phyloP scores from a whole-genome alignment of 2,329 filamentous ascomycete species.

The Gaeumannomyces tritici region DNA sequence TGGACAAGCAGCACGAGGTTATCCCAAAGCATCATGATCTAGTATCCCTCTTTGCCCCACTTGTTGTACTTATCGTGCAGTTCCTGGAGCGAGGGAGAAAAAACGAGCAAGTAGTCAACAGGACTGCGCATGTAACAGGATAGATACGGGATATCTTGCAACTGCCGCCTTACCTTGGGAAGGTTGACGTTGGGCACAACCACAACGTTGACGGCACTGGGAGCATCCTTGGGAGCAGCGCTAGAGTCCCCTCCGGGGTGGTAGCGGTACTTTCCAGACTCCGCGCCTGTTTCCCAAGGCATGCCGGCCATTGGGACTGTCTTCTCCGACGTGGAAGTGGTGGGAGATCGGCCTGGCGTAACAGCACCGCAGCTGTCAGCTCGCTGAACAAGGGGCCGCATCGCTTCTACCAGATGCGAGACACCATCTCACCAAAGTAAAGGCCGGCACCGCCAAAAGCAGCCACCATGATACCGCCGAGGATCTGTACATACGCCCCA shows the following conservation, averaged over 20 bases:
- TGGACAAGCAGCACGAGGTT: background rate
- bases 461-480: constrained; percentile 83
- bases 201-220: constrained; percentile 90
- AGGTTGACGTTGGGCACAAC: constrained; percentile 89
- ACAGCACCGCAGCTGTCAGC: background rate
- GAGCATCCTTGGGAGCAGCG: constrained; percentile 74
- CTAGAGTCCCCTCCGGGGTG: constrained; percentile 76
- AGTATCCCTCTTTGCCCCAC: constrained; percentile 97
- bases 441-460: constrained; percentile 82
- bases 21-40: constrained; percentile 14
- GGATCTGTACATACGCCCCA: constrained; percentile 50
- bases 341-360: constrained; percentile 69
- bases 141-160: background rate
- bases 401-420: constrained; percentile 3
- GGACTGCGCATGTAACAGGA: background rate
- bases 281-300: constrained; percentile 74
- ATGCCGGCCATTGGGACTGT: constrained; percentile 71
- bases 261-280: constrained; percentile 64
- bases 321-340: constrained; percentile 72
- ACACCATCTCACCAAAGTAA: constrained; percentile 60
- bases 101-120: background rate
- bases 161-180: constrained; percentile 56
- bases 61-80: constrained; percentile 99
- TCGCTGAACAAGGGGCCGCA: background rate
- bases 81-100: constrained; percentile 38